Evolutionary conservation across 2,329 filamentous ascomycete genomes (phyloP), one percentile per base, ranked within the genome.

Genomic region (Pseudogymnoascus sp.): DNA sequence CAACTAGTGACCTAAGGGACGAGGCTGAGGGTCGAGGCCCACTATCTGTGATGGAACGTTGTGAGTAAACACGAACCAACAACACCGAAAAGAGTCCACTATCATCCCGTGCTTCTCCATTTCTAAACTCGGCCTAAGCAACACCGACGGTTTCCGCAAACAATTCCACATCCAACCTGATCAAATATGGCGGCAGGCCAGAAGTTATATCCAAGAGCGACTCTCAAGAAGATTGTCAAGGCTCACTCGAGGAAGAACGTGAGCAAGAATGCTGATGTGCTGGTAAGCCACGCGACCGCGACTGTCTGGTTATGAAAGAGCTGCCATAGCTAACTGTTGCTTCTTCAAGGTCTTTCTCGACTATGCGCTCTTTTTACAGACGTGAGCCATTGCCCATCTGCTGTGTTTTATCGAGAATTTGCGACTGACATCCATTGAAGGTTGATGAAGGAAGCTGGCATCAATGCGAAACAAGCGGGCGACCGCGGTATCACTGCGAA

Each of bases 201-300:
- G 72, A 93, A 91, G 69, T 80, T 90, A 12, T 96, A 96, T 71
- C 92, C 92, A 10, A 87, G 92, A 67, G 86, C 85, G 16, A 95
- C 90, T 0, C 81, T 96, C 70, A 95, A 92, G 76, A 93, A 92
- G 75, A 93, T 96, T 65, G 82, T 96, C 71, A 96, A 96, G 77
- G 91, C 91, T 16, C 91, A 96, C 75, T 89, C 91, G 7, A 88
- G 90, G 67, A 86, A 87, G 73, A 88, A 83, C 67, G 76, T 96
- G 67, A 91, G 87, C 79, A 95, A 91, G 76, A 93, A 95, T 75
- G 89, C 87, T 31, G 93, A 96, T 76, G 86, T 96, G 64, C 80
- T 93, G 77, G 91, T 96, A 77, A 65, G 83, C 70, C 54, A 61
- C n/a, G 34, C 65, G 51, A 62, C 47, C 26, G 16, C 62, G 66